Percentiles rank a stretch among this genome's conserved stretches.
phyloP scores from a whole-genome alignment of 2,329 filamentous ascomycete species.

The Clonostachys solani region DNA sequence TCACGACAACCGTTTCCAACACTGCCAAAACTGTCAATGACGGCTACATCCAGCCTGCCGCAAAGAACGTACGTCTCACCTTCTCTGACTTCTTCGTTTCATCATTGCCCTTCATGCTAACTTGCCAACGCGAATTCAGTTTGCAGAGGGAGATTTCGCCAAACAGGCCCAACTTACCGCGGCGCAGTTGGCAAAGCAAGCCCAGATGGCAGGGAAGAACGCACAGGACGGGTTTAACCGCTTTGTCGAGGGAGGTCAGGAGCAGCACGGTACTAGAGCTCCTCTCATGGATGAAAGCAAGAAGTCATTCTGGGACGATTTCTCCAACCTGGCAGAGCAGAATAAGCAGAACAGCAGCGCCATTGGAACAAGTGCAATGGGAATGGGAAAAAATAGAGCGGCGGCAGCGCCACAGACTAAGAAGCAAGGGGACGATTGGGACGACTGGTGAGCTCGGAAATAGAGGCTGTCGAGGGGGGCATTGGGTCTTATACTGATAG shows the following conservation, averaged over 20 bases:
- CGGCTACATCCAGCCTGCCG: conserved; percentile 87
- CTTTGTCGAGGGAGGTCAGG: conserved; percentile 75
- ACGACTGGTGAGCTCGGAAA: conserved; percentile 47
- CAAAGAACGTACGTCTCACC: conserved; percentile 64
- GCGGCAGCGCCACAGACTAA: conserved; percentile 19
- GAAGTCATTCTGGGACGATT: conserved; percentile 90
- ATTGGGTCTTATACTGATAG: not conserved
- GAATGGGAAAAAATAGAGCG: conserved; percentile 39
- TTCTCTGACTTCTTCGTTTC: not conserved
- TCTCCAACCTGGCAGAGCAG: conserved; percentile 66
- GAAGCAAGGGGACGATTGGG: conserved; percentile 57
- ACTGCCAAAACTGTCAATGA: conserved; percentile 90
- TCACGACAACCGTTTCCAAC: conserved; percentile 81
- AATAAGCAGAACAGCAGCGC: conserved; percentile 38
- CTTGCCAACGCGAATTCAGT: conserved; percentile 38
- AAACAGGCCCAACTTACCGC: conserved; percentile 59
- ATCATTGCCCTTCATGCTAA: conserved; percentile 1
- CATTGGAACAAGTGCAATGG: conserved; percentile 58
- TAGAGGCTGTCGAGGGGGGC: too few species aligned
- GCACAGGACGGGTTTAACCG: conserved; percentile 78
- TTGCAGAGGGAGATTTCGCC: conserved; percentile 76
- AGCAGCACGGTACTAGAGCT: conserved; percentile 11
- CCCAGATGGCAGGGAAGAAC: conserved; percentile 65
- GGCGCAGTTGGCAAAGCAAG: conserved; percentile 61
- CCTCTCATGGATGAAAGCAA: conserved; percentile 57